Evolutionary conservation across 2,329 filamentous ascomycete genomes (phyloP).

Genomic region (Tolypocladium tropicale): DNA sequence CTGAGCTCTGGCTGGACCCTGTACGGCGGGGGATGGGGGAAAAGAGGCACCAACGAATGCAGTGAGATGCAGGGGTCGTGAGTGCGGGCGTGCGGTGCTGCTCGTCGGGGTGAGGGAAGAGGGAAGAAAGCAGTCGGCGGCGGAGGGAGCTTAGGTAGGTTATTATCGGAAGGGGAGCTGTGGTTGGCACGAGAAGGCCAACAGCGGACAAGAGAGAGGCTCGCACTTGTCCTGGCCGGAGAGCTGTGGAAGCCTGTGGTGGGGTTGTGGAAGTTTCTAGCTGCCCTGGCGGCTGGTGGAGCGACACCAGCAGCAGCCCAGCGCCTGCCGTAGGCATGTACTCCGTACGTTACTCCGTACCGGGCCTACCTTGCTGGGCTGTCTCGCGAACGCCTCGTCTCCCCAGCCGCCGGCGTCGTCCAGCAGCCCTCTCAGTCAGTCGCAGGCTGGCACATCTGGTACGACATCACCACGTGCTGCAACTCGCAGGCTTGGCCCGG

Average conservation of each 20-base stretch:
- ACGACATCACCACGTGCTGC: not conserved
- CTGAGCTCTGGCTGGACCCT: not conserved
- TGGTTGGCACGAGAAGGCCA: not conserved
- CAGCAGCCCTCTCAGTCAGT: no score
- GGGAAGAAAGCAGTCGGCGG: not conserved
- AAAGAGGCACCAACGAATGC: not conserved
- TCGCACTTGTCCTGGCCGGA: not conserved
- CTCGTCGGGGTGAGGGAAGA: not conserved
- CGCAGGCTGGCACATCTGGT: not conserved
- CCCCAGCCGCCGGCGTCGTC: not conserved
- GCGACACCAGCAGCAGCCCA: not conserved
- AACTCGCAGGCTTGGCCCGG: not conserved
- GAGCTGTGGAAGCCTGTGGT: not conserved
- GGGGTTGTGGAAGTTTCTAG: constrained; percentile 13
- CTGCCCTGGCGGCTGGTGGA: not conserved
- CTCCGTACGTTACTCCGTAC: not conserved
- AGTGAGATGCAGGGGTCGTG: not conserved
- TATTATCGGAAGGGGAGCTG: not conserved
- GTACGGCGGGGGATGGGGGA: not conserved
- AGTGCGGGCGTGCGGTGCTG: not conserved
- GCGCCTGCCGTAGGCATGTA: not conserved
- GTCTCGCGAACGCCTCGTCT: not conserved
- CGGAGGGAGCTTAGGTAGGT: no score
- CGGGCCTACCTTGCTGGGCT: no score
- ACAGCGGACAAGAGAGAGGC: not conserved